Evolutionary conservation across 164 flowering plant genomes (phyloP).

Genomic region (Umbilicus rupestris): DNA sequence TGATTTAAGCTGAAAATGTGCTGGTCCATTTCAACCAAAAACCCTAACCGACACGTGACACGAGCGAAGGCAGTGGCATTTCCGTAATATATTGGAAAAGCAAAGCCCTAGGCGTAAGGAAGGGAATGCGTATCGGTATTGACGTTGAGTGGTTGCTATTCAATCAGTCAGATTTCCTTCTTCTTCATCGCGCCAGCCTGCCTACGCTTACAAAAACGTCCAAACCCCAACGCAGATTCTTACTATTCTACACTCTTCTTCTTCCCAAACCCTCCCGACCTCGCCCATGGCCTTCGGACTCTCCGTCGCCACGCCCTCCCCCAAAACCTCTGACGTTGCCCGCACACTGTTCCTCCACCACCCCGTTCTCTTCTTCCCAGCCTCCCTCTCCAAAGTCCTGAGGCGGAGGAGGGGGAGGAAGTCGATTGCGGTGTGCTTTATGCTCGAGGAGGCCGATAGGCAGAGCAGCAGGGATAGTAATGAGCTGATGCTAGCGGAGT

Average conservation of each 20-base stretch:
- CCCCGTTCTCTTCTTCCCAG: neutral
- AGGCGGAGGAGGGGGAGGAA: neutral
- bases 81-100: too few relatives aligned
- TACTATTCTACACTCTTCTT: neutral
- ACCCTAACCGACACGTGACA: too few relatives aligned
- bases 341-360: neutral
- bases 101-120: too few relatives aligned
- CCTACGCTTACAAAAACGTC: too few relatives aligned
- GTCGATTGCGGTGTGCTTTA: neutral
- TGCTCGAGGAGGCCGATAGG: neutral
- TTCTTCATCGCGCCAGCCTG: too few relatives aligned
- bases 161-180: too few relatives aligned
- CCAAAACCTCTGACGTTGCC: neutral
- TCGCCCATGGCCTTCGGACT: neutral
- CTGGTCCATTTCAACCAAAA: too few relatives aligned
- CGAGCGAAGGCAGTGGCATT: too few relatives aligned
- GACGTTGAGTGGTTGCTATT: too few relatives aligned
- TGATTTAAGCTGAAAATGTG: too few relatives aligned
- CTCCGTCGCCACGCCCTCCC: neutral
- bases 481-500: neutral
- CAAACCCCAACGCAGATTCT: too few relatives aligned
- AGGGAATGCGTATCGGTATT: too few relatives aligned
- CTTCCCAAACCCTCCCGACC: neutral
- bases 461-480: neutral
- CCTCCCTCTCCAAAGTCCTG: neutral